These are phyloP conservation scores for Eucalyptus urophylla DNA, from an alignment of 345 rosid species.

Conservation along the genomic window DNA sequence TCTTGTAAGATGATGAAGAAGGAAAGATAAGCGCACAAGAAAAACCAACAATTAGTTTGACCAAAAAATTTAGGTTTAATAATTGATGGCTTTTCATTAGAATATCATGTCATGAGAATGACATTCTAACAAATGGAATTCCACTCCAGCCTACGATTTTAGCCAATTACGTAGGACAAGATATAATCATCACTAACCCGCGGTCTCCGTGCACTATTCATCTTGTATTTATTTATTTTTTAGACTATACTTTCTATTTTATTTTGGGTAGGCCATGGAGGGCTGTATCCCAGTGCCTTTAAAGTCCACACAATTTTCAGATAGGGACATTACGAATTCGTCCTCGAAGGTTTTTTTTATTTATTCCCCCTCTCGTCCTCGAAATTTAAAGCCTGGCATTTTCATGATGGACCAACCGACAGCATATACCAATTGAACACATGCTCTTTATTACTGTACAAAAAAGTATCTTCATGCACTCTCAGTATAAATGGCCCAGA, in stretches of 20 bases:
- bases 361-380: background rate
- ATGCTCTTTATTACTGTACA: background rate
- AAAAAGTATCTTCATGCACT: background rate
- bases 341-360: background rate
- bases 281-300: background rate
- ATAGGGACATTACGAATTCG: background rate
- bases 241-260: background rate
- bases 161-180: constrained; percentile 4
- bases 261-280: background rate
- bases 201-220: background rate
- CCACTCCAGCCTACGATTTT: background rate
- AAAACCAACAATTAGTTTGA: constrained; percentile 18
- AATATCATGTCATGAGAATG: constrained; percentile 20
- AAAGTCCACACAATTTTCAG: background rate
- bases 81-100: background rate
- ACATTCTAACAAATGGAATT: constrained; percentile 18
- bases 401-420: background rate
- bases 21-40: background rate
- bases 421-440: background rate
- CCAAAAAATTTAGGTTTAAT: background rate
- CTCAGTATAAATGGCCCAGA: background rate
- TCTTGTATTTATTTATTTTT: background rate
- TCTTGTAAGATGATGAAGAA: background rate
- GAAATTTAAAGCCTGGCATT: background rate
- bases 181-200: background rate